Evolutionary conservation across 1,284 basidiomycete genomes (phyloP).

Genomic region (Cryptococcus amylolentus): DNA sequence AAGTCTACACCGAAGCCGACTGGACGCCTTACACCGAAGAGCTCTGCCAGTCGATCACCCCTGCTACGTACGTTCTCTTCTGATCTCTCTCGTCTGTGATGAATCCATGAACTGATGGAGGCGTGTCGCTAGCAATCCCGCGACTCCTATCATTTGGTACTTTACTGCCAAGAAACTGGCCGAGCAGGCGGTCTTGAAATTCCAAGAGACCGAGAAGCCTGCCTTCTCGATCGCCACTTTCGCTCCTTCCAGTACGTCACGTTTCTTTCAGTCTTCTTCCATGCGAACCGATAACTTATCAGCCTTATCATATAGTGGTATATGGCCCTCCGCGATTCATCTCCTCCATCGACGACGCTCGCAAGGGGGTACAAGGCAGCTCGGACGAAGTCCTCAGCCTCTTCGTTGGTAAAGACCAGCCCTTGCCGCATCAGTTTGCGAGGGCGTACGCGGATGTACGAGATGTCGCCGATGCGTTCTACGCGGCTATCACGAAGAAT

Average conservation of each 20-base stretch:
- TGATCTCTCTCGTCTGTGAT: too few relatives aligned
- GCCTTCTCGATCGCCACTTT: constrained; percentile 10
- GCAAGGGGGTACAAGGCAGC: background rate
- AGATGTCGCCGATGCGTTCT: constrained; percentile 9
- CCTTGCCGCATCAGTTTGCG: background rate
- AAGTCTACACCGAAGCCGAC: background rate
- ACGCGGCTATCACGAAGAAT: constrained; percentile 1
- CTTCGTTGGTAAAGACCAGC: constrained; percentile 5
- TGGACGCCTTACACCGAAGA: background rate
- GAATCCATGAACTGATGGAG: too few relatives aligned
- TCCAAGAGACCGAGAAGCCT: constrained; percentile 13
- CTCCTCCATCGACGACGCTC: background rate
- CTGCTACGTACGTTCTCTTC: too few relatives aligned
- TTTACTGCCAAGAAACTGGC: constrained; percentile 36
- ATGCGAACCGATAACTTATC: background rate
- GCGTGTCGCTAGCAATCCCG: too few relatives aligned
- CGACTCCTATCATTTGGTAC: background rate
- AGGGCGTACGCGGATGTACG: constrained; percentile 1
- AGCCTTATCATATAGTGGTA: constrained; percentile 15
- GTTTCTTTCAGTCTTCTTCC: too few relatives aligned
- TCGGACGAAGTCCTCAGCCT: background rate
- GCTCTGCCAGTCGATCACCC: too few relatives aligned
- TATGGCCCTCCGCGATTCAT: constrained; percentile 24
- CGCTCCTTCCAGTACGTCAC: constrained; percentile 6
- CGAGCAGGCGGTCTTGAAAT: constrained; percentile 23